Evolutionary conservation across 2,329 filamentous ascomycete species (phyloP), one percentile per base, ranked within the genome.

Genomic region (Pseudohalonectria lignicola): DNA sequence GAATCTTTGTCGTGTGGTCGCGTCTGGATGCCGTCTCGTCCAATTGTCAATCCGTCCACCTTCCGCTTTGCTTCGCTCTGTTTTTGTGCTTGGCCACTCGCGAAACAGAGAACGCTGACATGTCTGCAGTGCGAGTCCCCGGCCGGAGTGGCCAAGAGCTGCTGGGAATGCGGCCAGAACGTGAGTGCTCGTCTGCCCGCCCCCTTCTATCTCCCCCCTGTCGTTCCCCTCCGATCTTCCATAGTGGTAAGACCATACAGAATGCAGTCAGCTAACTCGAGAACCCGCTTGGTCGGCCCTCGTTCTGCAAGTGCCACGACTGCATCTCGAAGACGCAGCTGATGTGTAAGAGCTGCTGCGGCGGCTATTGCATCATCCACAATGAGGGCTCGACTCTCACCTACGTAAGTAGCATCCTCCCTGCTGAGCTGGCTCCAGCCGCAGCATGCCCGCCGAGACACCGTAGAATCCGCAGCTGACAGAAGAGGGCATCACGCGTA

Each of bases 121-220:
- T n/a, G n/a, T n/a, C n/a, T n/a, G n/a, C n/a, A n/a, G n/a, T n/a
- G n/a, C n/a, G n/a, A 17, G 30, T 17, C 9, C 17, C 60, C 76
- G 62, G 65, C 67, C 45, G 73, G 72, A 39, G 76, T 84, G 53
- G 76, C 74, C 12, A 66, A 63, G 49, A 75, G 86, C 51, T 94
- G 87, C 63, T 92, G 85, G 72, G 86, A 88, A 57, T 94, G 87
- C 56, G 86, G 86, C 37, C 75, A 74, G 44, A 90, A 84, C 43
- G 82, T 86, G 62, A 26, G 23, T 26, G 23, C 8, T 26, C 23
- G 23, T 12, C 12, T 7, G 12, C 23, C 12, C 12, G 23, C 23
- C 23, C 8, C 7, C 12, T 26, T 26, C 23, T 12, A 26, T 8
- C 20, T 15, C 7, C 5, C 20, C 18, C 8, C 28, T 36, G 21